Conservation (phyloP, 352 stramenopile species). For the Phytophthora agathidicida region DNA sequence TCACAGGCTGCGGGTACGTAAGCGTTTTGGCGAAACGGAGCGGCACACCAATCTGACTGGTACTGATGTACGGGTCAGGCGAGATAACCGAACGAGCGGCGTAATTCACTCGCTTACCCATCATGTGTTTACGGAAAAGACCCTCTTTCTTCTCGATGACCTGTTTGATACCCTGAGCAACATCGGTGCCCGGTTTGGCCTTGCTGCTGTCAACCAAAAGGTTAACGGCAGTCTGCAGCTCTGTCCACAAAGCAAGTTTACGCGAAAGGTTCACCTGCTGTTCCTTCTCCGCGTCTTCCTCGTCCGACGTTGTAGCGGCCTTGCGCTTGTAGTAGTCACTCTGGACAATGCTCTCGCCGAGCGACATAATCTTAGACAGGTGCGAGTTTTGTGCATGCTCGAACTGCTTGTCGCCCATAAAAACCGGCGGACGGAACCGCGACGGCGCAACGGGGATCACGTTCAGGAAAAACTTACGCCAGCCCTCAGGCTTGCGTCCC, state of each 20-base stretch:
- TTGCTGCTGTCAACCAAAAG: constrained; percentile 85
- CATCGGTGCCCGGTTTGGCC: constrained; percentile 66
- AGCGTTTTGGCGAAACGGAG: constrained; percentile 98
- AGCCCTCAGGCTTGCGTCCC: constrained; percentile 73
- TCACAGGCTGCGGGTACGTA: constrained; percentile 98
- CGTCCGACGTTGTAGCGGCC: constrained; percentile 53
- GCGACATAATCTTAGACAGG: constrained; percentile 94
- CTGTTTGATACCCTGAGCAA: constrained; percentile 95
- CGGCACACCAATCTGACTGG: constrained; percentile 99
- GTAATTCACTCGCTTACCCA: constrained; percentile 99
- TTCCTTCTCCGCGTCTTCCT: constrained; percentile 57
- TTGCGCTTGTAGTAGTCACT: constrained; percentile 68
- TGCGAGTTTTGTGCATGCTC: constrained; percentile 98
- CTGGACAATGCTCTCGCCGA: constrained; percentile 92
- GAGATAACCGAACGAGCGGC: constrained; percentile 99
- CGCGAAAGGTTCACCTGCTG: constrained; percentile 82
- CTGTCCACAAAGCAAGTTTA: constrained; percentile 96
- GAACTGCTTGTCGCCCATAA: constrained; percentile 95
- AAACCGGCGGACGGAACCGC: constrained; percentile 98
- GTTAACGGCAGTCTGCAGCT: constrained; percentile 95
- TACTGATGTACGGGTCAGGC: constrained; percentile 99
- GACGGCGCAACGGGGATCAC: constrained; percentile 97
- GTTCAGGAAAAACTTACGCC: constrained; percentile 96
- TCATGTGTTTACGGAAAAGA: constrained; percentile 98
- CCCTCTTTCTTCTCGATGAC: constrained; percentile 99